phyloP scores from a whole-genome alignment of 306 rosid species.

The Clitoria ternatea region DNA sequence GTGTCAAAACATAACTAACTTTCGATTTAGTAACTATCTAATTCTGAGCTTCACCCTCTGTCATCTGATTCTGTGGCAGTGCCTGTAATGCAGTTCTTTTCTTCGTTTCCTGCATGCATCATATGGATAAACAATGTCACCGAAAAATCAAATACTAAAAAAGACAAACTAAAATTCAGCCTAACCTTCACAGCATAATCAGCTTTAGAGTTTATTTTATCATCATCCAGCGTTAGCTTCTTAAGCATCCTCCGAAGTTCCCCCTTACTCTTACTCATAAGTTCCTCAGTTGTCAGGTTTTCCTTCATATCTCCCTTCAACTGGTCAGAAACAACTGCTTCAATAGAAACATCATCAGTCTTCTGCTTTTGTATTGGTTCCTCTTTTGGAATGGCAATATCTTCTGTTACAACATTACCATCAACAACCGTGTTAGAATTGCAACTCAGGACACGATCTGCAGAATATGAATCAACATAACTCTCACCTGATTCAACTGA shows the following conservation, averaged over 20 bases:
- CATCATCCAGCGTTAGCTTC: slow-evolving; percentile 5
- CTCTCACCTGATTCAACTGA: not conserved
- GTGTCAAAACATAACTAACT: no score
- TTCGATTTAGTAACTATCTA: no score
- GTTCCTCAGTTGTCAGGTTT: not conserved
- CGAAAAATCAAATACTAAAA: not conserved
- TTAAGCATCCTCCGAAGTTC: slow-evolving; percentile 48
- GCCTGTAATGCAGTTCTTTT: slow-evolving; percentile 69
- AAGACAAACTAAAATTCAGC: not conserved
- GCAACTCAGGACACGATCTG: not conserved
- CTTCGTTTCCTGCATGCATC: slow-evolving; percentile 42
- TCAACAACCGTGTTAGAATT: not conserved
- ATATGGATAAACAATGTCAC: not conserved
- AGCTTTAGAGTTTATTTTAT: not conserved
- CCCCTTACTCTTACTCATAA: slow-evolving; percentile 32
- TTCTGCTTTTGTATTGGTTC: slow-evolving; percentile 2
- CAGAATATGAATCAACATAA: not conserved
- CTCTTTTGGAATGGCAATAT: not conserved
- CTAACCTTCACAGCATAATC: slow-evolving; percentile 15
- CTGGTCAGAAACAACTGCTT: slow-evolving; percentile 20
- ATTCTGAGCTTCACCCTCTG: slow-evolving; percentile 20
- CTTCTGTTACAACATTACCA: not conserved
- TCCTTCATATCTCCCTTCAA: slow-evolving; percentile 32
- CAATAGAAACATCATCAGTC: not conserved
- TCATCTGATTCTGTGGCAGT: slow-evolving; percentile 51